A percentile compares a stretch with the other conserved stretches of the same genome.
phyloP scores from a whole-genome alignment of 106 monocot genomes.

The Vanilla planifolia region DNA sequence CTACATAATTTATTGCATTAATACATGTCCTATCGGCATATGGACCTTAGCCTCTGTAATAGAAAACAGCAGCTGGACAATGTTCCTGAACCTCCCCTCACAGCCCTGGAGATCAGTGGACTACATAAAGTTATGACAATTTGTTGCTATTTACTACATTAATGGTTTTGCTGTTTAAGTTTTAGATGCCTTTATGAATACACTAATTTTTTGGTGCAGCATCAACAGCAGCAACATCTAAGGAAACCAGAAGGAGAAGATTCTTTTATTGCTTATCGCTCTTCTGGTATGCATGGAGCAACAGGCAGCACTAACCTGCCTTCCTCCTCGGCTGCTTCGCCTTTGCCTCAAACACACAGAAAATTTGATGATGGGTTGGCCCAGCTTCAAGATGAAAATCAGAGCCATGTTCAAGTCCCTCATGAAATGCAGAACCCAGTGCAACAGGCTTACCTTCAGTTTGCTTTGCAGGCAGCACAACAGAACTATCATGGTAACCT shows the following conservation, averaged over 20 bases:
- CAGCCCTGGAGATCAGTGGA: too few species aligned
- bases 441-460: conserved; percentile 65
- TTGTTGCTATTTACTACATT: conserved; percentile 1
- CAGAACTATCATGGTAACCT: conserved; percentile 56
- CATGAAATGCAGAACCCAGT: conserved; percentile 44
- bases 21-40: too few species aligned
- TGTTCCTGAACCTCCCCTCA: too few species aligned
- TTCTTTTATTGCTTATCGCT: conserved; percentile 19
- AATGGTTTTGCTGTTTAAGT: neutral
- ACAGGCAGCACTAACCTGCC: conserved; percentile 31
- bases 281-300: conserved; percentile 38
- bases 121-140: too few species aligned
- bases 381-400: conserved; percentile 30
- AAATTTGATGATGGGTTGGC: conserved; percentile 18
- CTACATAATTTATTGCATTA: too few species aligned
- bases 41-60: too few species aligned
- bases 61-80: too few species aligned
- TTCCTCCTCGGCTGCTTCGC: conserved; percentile 31
- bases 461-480: conserved; percentile 54
- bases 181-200: neutral
- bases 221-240: conserved; percentile 21
- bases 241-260: conserved; percentile 61
- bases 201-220: conserved; percentile 5
- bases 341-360: conserved; percentile 25
- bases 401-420: conserved; percentile 29